Conservation (phyloP, 257 asterid species). For the Ocimum tenuiflorum region DNA sequence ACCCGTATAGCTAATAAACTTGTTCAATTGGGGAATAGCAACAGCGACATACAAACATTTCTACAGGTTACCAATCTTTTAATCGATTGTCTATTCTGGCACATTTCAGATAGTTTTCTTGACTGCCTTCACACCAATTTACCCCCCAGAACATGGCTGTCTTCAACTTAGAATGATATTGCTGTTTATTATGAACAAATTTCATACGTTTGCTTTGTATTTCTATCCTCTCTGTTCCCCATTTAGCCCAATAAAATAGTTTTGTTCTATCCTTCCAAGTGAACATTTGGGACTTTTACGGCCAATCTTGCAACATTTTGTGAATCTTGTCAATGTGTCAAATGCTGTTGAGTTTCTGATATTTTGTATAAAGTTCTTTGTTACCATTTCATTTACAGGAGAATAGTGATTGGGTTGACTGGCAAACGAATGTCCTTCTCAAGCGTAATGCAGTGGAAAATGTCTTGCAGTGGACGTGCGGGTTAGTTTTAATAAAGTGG, state of each 20-base stretch:
- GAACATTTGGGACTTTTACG: not conserved
- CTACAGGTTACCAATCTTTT: constrained; percentile 49
- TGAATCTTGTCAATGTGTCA: not conserved
- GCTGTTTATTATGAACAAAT: constrained; percentile 2
- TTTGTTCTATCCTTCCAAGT: not conserved
- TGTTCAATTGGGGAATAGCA: constrained; percentile 52
- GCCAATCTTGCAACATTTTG: not conserved
- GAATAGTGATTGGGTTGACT: constrained; percentile 64
- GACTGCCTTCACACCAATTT: not conserved
- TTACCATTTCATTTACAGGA: constrained; percentile 46
- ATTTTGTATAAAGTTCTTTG: not conserved
- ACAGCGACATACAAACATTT: constrained; percentile 43
- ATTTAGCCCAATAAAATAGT: not conserved
- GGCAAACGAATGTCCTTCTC: constrained; percentile 60
- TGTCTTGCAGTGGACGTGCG: constrained; percentile 86
- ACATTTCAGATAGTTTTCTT: constrained; percentile 3
- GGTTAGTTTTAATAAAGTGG: constrained; percentile 40
- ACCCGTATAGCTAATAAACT: constrained; percentile 83
- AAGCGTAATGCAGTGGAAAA: constrained; percentile 74
- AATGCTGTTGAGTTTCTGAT: not conserved
- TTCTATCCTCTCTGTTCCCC: not conserved
- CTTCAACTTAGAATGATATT: not conserved
- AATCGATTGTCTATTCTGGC: not conserved
- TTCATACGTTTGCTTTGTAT: not conserved
- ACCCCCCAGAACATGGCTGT: not conserved